phyloP scores from a whole-genome alignment of 768 basidiomycete genomes.

The Russula sp. region DNA sequence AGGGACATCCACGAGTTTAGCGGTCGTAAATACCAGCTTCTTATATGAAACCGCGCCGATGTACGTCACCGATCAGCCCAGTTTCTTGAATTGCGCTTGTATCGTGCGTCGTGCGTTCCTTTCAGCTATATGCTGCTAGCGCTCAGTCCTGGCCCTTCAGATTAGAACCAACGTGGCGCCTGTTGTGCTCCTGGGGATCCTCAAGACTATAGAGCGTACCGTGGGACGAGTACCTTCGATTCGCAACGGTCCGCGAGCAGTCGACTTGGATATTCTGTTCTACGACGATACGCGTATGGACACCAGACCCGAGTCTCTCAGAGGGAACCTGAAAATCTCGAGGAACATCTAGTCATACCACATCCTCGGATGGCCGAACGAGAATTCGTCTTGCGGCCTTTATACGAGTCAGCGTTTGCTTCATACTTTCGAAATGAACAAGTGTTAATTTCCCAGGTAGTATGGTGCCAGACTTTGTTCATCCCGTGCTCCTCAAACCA shows the following conservation, averaged over 20 bases:
- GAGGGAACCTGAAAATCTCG: slow-evolving; percentile 50
- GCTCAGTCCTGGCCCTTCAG: slow-evolving; percentile 41
- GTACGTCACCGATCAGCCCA: slow-evolving; percentile 90
- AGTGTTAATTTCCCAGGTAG: slow-evolving; percentile 41
- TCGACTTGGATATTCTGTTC: slow-evolving; percentile 86
- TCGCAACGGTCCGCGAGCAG: slow-evolving; percentile 81
- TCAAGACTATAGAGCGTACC: slow-evolving; percentile 69
- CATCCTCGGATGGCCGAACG: slow-evolving; percentile 79
- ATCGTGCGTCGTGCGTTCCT: slow-evolving; percentile 73
- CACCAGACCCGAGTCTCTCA: slow-evolving; percentile 45
- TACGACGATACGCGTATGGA: slow-evolving; percentile 65
- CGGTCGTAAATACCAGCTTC: slow-evolving; percentile 76
- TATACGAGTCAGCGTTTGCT: slow-evolving; percentile 70
- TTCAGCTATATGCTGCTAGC: no score
- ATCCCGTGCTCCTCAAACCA: slow-evolving; percentile 55
- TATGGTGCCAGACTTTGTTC: slow-evolving; percentile 71
- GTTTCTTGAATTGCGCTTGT: slow-evolving; percentile 89
- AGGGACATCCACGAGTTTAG: slow-evolving; percentile 34
- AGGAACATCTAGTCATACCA: slow-evolving; percentile 75
- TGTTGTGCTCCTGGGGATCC: slow-evolving; percentile 49
- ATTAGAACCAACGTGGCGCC: slow-evolving; percentile 72
- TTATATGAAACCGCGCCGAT: slow-evolving; percentile 93
- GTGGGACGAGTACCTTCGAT: slow-evolving; percentile 80
- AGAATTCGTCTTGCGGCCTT: slow-evolving; percentile 87
- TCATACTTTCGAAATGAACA: neutral